Conservation (phyloP, 805 yeast species). For the Trichomonascus vanleenenianus region DNA sequence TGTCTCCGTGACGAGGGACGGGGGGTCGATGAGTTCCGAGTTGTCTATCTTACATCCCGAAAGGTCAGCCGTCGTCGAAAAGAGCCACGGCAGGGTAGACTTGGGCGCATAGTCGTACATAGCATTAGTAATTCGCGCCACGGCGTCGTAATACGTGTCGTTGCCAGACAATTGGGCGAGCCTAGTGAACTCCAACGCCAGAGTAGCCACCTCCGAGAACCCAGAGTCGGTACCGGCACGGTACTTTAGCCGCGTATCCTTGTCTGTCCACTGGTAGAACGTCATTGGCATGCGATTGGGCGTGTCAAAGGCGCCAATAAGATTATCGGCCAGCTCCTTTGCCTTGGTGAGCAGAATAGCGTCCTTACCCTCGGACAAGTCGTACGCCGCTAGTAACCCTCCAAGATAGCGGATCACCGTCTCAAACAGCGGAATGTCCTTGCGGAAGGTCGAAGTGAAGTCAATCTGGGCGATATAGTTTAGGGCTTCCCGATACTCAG, state of each 20-base stretch:
- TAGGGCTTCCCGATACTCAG: conserved; percentile 35
- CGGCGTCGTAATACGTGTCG: conserved; percentile 42
- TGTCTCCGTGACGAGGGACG: not conserved
- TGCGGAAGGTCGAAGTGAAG: conserved; percentile 34
- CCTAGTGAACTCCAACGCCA: conserved; percentile 45
- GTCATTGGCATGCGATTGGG: conserved; percentile 48
- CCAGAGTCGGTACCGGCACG: conserved; percentile 27
- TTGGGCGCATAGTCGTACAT: conserved; percentile 28
- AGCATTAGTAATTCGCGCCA: conserved; percentile 37
- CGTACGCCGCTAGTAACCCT: conserved; percentile 46
- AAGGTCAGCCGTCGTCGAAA: conserved; percentile 39
- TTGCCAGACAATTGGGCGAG: conserved; percentile 45
- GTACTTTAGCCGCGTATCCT: conserved; percentile 12
- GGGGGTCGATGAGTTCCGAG: not conserved
- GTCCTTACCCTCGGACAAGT: conserved; percentile 34
- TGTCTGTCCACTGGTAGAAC: conserved; percentile 36
- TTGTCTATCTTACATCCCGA: conserved; percentile 39
- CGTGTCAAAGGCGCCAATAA: conserved; percentile 50
- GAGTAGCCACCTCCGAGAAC: conserved; percentile 42
- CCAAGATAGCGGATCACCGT: conserved; percentile 46
- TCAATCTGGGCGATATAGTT: conserved; percentile 32
- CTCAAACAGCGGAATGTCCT: conserved; percentile 42
- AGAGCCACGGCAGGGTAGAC: conserved; percentile 35
- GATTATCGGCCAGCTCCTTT: conserved; percentile 38
- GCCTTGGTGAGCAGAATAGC: conserved; percentile 34